Conservation (phyloP, 306 rosid species). For the Mucuna pruriens region DNA sequence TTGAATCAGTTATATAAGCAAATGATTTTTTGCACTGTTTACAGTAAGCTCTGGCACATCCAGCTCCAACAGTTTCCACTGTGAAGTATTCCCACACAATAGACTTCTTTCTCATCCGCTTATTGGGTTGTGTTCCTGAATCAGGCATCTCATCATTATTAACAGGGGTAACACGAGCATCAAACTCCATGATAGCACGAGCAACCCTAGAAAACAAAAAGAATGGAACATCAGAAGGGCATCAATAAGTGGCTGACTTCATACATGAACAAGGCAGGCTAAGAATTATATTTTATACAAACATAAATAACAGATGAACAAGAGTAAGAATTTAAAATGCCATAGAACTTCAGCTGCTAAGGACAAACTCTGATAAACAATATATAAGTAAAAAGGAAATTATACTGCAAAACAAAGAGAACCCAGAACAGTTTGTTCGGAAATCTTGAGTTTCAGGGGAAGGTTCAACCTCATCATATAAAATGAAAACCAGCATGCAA, state of each 20-base stretch:
- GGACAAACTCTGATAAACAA: background rate
- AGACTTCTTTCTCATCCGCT: constrained; percentile 75
- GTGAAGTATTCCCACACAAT: constrained; percentile 91
- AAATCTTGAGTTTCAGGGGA: background rate
- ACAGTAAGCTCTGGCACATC: constrained; percentile 70
- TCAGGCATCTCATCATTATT: constrained; percentile 49
- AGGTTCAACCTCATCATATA: background rate
- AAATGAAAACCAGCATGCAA: background rate
- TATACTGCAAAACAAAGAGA: background rate
- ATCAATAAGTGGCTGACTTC: constrained; percentile 16
- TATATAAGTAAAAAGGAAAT: constrained; percentile 13
- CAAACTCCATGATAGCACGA: constrained; percentile 50
- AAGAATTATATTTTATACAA: constrained; percentile 17
- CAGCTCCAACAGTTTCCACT: constrained; percentile 65
- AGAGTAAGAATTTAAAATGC: background rate
- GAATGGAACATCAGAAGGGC: constrained; percentile 14
- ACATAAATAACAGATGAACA: constrained; percentile 19
- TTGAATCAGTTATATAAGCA: constrained; percentile 79
- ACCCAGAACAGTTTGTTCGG: background rate
- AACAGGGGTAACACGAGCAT: constrained; percentile 35
- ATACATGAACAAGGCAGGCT: background rate
- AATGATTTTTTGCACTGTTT: constrained; percentile 80
- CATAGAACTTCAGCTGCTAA: constrained; percentile 30
- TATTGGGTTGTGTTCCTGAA: constrained; percentile 53
- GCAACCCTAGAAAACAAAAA: constrained; percentile 41